Evolutionary conservation across 371 early-diverging fungal species (phyloP).

Genomic region (Amoeboaphelidium protococcarum): DNA sequence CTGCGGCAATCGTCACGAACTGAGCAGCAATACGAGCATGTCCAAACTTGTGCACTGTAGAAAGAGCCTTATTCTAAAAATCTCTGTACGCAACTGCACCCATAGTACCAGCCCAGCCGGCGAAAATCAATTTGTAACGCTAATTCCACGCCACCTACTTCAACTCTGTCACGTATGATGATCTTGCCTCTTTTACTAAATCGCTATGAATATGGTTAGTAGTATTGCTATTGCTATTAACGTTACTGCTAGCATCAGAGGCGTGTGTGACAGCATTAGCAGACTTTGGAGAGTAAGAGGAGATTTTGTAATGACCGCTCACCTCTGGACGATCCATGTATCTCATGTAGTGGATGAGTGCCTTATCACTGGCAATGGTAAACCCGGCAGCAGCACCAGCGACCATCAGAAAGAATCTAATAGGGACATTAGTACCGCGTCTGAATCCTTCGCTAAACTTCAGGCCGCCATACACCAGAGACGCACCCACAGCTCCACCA

Average conservation of each 20-base stretch:
- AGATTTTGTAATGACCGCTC: not conserved
- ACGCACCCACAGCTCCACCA: not conserved
- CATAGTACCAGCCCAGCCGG: not conserved
- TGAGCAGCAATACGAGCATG: not conserved
- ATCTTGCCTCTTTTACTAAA: not conserved
- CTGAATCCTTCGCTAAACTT: not conserved
- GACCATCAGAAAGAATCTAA: not conserved
- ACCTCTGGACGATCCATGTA: not conserved
- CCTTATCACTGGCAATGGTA: not conserved
- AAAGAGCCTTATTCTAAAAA: not conserved
- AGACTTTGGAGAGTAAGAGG: too few species aligned
- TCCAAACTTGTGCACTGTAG: not conserved
- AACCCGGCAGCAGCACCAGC: not conserved
- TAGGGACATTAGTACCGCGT: not conserved
- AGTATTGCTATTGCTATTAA: too few species aligned
- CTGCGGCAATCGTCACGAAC: not conserved
- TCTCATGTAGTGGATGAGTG: not conserved
- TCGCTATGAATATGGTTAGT: not conserved
- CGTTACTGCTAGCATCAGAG: too few species aligned
- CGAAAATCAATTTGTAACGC: not conserved
- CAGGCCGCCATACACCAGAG: not conserved
- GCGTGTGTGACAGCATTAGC: too few species aligned
- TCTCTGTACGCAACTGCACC: not conserved
- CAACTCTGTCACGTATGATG: not conserved
- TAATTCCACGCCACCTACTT: not conserved